phyloP scores from a whole-genome alignment of 129 eudicot genomes.

The Helianthus tuberosus region DNA sequence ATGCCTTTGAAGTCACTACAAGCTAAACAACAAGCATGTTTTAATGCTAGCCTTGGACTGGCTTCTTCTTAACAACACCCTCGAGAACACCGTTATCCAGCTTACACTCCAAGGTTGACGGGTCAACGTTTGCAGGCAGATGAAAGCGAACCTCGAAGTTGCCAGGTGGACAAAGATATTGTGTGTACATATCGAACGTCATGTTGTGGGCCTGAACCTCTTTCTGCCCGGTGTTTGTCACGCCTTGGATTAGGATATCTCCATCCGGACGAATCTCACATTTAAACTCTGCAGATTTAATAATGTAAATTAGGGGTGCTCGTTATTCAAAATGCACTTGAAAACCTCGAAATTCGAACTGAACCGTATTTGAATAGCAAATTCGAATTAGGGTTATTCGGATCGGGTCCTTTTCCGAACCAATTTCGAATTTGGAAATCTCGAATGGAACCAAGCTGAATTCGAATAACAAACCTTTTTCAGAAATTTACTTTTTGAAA shows the following conservation, averaged over 20 bases:
- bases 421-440: no score
- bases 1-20: slow-evolving; percentile 10
- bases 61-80: slow-evolving; percentile 61
- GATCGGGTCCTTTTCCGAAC: no score
- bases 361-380: no score
- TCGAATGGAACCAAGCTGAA: no score
- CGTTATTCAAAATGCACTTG: no score
- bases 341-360: no score
- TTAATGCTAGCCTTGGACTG: slow-evolving; percentile 15
- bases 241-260: slow-evolving; percentile 46
- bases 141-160: slow-evolving; percentile 61
- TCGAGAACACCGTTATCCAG: slow-evolving; percentile 67
- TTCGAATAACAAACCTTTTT: no score
- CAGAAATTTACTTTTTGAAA: no score
- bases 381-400: no score
- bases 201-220: slow-evolving; percentile 45
- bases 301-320: not conserved
- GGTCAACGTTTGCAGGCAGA: slow-evolving; percentile 55
- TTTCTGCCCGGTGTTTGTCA: slow-evolving; percentile 51
- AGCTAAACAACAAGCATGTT: slow-evolving; percentile 15
- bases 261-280: slow-evolving; percentile 53
- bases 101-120: slow-evolving; percentile 31
- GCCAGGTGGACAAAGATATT: slow-evolving; percentile 64
- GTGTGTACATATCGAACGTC: slow-evolving; percentile 68
- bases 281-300: slow-evolving; percentile 46